Evolutionary conservation across 2,329 filamentous ascomycete genomes (phyloP).

Genomic region (Paecilomyces niveus): DNA sequence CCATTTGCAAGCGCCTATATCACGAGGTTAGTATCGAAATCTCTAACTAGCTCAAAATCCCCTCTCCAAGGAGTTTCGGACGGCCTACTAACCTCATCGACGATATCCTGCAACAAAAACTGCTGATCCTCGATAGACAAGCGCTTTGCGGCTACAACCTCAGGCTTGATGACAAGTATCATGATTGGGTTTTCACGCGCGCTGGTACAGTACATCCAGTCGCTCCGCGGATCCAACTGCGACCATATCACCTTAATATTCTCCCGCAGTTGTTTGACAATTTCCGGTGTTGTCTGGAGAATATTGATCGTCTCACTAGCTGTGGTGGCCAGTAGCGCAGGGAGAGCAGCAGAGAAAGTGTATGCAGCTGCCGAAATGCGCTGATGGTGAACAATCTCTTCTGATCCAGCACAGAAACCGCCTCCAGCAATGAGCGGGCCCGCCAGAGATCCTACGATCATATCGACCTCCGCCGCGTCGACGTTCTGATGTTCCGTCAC

Average conservation of each 20-base stretch:
- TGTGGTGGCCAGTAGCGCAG: slow-evolving; percentile 90
- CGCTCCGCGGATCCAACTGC: slow-evolving; percentile 85
- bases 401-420: slow-evolving; percentile 87
- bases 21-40: slow-evolving; percentile 6
- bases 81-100: slow-evolving; percentile 72
- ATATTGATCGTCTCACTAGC: slow-evolving; percentile 84
- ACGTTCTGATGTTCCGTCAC: slow-evolving; percentile 96
- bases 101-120: slow-evolving; percentile 74
- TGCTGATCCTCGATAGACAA: slow-evolving; percentile 73
- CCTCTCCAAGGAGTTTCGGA: background rate
- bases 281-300: slow-evolving; percentile 78
- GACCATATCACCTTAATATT: slow-evolving; percentile 79
- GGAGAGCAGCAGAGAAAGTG: slow-evolving; percentile 90
- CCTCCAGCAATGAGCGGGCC: slow-evolving; percentile 87
- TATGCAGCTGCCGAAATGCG: slow-evolving; percentile 88
- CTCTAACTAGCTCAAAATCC: slow-evolving; percentile 1
- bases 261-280: slow-evolving; percentile 70
- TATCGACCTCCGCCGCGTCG: slow-evolving; percentile 85
- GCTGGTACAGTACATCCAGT: slow-evolving; percentile 83
- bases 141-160: slow-evolving; percentile 65
- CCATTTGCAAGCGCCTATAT: slow-evolving; percentile 72
- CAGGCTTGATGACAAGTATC: slow-evolving; percentile 73
- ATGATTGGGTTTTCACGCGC: slow-evolving; percentile 78
- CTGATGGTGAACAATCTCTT: slow-evolving; percentile 92
- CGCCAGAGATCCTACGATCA: slow-evolving; percentile 90